Conservation (phyloP, 331 rosid species). For the Telfairia occidentalis region DNA sequence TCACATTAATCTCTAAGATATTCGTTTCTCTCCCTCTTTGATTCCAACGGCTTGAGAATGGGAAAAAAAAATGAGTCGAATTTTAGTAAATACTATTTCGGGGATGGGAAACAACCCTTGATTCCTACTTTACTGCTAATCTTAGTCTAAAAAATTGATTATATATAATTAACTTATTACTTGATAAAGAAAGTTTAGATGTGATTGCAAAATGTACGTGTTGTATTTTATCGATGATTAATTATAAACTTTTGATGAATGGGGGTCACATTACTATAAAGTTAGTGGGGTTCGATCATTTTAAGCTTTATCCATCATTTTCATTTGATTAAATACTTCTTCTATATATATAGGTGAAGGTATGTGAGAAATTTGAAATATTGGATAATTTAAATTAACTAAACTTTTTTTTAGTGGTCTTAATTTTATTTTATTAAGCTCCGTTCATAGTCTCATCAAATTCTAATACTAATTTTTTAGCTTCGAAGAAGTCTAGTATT, state of each 20-base stretch:
- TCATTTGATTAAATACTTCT: too few species aligned
- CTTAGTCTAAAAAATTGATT: not conserved
- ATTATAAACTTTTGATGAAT: not conserved
- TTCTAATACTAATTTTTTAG: too few species aligned
- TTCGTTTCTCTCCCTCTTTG: not conserved
- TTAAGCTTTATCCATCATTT: not conserved
- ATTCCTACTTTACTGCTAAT: not conserved
- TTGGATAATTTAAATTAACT: too few species aligned
- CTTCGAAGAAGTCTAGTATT: too few species aligned
- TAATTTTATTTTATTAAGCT: too few species aligned
- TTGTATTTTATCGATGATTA: not conserved
- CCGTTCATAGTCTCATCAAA: too few species aligned
- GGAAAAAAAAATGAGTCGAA: not conserved
- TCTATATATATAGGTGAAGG: too few species aligned
- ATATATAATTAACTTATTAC: not conserved
- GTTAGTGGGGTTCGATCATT: not conserved
- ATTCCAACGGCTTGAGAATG: not conserved
- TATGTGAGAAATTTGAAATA: too few species aligned
- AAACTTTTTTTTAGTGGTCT: too few species aligned
- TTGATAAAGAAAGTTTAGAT: not conserved
- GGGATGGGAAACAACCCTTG: not conserved
- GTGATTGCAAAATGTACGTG: not conserved
- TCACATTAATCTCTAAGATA: not conserved
- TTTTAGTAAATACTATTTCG: conserved; percentile 4
- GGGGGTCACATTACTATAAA: not conserved